Evolutionary conservation across 2,329 filamentous ascomycete species (phyloP), one percentile per base, ranked within the genome.

Genomic region (Xylariaceae sp.): DNA sequence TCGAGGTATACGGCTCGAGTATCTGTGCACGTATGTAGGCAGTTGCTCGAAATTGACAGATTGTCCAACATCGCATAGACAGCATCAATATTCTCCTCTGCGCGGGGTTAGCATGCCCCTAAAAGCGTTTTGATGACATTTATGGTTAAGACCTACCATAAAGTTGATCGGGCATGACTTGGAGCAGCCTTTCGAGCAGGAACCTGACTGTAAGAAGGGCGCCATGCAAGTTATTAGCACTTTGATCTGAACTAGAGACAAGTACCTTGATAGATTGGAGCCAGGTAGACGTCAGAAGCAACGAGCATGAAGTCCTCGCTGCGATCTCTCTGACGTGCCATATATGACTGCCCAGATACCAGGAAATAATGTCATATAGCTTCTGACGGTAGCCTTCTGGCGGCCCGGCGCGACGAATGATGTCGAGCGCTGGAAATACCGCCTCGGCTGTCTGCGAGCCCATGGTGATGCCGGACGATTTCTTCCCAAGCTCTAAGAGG

Each of bases 321-420:
- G 89, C 87, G 67, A 92, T 89, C 63, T 92, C 88, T 47, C 89
- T 78, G 6, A 94, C 82, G 65, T 91, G 87, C 89, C 89, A 94
- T 16, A 89, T 80, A 0, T 79, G 79, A 57, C 85, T 90, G 10
- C 76, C 79, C 3, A 90, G 75, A 51, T 92, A 84, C 40, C 74
- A 76, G 6, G 78, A 69, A 7, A 92, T 82, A 44, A 80, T 76
- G 2, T 69, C 63, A 61, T 81, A 77, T 5, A 91, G 79, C 44
- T 80, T 75, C 1, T 75, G 71, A 1, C 79, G 74, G 54, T 81
- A 71, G 2, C 76, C 67, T 21, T 80, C 76, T 0, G 88, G 87
- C 0, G 88, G 83, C 0, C 83, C 81, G 10, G 86, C 85, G 49
- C 88, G 80, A 46, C 88, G 83, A 47, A 94, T 78, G 34, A 95